Evolutionary conservation across 2,329 filamentous ascomycete genomes (phyloP).

Genomic region (Diaporthe helianthi): DNA sequence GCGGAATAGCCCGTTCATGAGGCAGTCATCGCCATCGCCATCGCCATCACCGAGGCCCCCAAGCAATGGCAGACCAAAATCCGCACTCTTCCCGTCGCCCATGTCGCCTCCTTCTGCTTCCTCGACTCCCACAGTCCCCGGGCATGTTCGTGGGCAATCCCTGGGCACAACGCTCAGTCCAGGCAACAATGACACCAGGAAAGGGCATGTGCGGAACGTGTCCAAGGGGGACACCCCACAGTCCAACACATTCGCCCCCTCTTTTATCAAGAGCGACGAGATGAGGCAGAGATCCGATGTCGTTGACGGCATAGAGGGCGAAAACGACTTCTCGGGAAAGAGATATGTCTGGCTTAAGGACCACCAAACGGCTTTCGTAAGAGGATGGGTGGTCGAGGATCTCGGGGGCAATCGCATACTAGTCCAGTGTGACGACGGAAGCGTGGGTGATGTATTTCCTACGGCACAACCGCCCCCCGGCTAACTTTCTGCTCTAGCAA

Average conservation of each 20-base stretch:
- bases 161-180: conserved; percentile 26
- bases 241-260: conserved; percentile 89
- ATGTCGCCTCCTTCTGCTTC: conserved; percentile 36
- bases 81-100: conserved; percentile 69
- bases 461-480: conserved; percentile 27
- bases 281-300: conserved; percentile 63
- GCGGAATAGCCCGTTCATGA: conserved; percentile 81
- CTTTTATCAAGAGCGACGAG: conserved; percentile 92
- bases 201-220: conserved; percentile 57
- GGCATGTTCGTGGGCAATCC: conserved; percentile 27
- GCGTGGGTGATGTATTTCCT: conserved; percentile 60
- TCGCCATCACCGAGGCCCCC: conserved; percentile 70
- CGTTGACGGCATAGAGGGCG: conserved; percentile 84
- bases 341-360: conserved; percentile 98
- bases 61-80: conserved; percentile 71
- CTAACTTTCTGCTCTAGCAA: conserved; percentile 63
- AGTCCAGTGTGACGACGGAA: conserved; percentile 93
- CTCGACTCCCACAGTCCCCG: conserved; percentile 1
- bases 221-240: conserved; percentile 70
- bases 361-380: conserved; percentile 84
- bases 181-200: conserved; percentile 34
- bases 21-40: conserved; percentile 71
- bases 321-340: conserved; percentile 98
- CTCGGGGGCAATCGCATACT: conserved; percentile 71
- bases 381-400: conserved; percentile 91